Percentiles rank a stretch among this genome's conserved stretches.
Conservation (phyloP, 2,329 filamentous ascomycete genomes). For the Teratosphaeria pseudoeucalypti region DNA sequence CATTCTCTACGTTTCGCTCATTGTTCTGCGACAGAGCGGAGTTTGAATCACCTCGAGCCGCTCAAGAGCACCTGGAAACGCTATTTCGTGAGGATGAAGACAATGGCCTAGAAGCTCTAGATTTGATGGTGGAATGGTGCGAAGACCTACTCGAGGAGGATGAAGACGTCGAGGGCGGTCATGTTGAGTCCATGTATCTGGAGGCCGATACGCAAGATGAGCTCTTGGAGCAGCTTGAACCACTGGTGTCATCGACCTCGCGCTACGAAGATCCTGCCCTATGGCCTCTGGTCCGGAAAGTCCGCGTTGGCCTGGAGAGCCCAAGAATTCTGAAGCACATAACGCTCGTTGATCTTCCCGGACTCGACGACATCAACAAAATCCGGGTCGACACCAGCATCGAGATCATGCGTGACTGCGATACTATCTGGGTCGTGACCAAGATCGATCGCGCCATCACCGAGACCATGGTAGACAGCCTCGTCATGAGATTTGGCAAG, state of each 20-base stretch:
- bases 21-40: no score
- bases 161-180: neutral
- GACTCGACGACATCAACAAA: slow-evolving; percentile 16
- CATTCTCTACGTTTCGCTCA: no score
- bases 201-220: slow-evolving; percentile 6
- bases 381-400: slow-evolving; percentile 9
- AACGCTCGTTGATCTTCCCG: slow-evolving; percentile 17
- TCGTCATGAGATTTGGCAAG: slow-evolving; percentile 11
- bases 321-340: slow-evolving; percentile 11
- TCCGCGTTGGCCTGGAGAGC: slow-evolving; percentile 10
- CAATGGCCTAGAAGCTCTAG: no score
- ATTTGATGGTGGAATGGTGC: no score
- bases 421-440: slow-evolving; percentile 14
- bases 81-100: no score
- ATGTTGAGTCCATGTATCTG: slow-evolving; percentile 1
- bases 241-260: slow-evolving; percentile 6
- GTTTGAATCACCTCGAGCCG: no score
- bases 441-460: slow-evolving; percentile 10
- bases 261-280: slow-evolving; percentile 5
- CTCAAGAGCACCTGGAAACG: no score
- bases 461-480: slow-evolving; percentile 3
- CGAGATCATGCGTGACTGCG: slow-evolving; percentile 11
- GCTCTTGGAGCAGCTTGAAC: slow-evolving; percentile 9
- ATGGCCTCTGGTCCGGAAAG: slow-evolving; percentile 17
- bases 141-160: no score